Conservation (phyloP, 495 filamentous ascomycete species). For the Lasiosphaeris hirsuta region DNA sequence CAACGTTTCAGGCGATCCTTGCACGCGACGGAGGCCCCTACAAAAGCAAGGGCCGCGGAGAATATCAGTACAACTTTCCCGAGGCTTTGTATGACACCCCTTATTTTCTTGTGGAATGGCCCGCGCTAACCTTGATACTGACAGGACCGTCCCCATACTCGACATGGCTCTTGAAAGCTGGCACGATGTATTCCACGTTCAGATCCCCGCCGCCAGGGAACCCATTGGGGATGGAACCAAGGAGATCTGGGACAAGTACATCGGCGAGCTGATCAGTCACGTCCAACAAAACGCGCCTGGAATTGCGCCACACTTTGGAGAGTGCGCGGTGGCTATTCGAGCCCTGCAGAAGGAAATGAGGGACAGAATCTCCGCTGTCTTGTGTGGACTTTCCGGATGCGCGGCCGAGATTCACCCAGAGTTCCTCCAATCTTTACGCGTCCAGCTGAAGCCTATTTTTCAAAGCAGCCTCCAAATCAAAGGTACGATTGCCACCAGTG, state of each 20-base stretch:
- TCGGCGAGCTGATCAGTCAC: conserved; percentile 8
- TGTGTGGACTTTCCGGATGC: not conserved
- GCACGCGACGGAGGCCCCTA: conserved; percentile 14
- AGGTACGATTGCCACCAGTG: no score
- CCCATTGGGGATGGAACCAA: conserved; percentile 2
- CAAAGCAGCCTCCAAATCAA: not conserved
- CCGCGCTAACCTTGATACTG: not conserved
- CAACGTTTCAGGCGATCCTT: conserved; percentile 18
- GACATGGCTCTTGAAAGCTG: conserved; percentile 4
- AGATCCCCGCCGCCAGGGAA: not conserved
- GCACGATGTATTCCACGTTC: conserved; percentile 3
- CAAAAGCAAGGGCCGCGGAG: conserved; percentile 1
- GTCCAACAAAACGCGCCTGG: conserved; percentile 5
- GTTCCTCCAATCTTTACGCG: conserved; percentile 5
- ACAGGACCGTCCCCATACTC: conserved; percentile 1
- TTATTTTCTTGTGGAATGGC: not conserved
- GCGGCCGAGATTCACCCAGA: not conserved
- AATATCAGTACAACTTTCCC: conserved; percentile 16
- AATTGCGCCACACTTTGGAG: conserved; percentile 1
- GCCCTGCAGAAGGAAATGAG: not conserved
- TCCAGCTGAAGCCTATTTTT: not conserved
- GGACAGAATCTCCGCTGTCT: not conserved
- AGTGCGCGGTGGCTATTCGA: not conserved
- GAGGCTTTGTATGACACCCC: conserved; percentile 11
- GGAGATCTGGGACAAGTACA: conserved; percentile 10